Percentiles rank a stretch among this genome's conserved stretches.
Evolutionary conservation across 176 grass and related monocot species (phyloP).

Genomic region (Oryza rufipogon): DNA sequence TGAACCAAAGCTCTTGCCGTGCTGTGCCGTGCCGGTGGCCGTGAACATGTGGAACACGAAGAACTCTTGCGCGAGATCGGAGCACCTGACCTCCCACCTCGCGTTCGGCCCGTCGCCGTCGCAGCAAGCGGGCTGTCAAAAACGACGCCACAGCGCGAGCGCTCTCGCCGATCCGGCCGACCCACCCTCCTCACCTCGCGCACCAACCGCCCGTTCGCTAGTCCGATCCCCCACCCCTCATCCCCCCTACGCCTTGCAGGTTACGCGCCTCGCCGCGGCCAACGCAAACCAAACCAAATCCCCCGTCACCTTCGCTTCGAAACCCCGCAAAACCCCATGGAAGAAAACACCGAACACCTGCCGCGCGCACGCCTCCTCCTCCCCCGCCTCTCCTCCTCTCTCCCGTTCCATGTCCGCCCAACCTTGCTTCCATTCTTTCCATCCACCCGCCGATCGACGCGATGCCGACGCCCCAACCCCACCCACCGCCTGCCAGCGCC

Average conservation of each 20-base stretch:
- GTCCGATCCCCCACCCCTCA: slow-evolving; percentile 18
- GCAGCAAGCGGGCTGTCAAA: slow-evolving; percentile 20
- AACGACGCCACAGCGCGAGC: slow-evolving; percentile 44
- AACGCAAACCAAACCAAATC: background rate
- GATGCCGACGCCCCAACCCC: slow-evolving; percentile 78
- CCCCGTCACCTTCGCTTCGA: slow-evolving; percentile 65
- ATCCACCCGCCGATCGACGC: slow-evolving; percentile 82
- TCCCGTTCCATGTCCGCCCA: slow-evolving; percentile 24
- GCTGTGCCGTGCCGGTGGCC: no score
- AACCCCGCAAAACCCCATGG: slow-evolving; percentile 66
- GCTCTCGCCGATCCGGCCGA: background rate
- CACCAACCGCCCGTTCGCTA: slow-evolving; percentile 31
- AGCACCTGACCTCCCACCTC: background rate
- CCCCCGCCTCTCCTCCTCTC: background rate
- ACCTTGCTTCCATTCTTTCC: slow-evolving; percentile 96
- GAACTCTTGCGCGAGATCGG: background rate
- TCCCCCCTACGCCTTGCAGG: slow-evolving; percentile 39
- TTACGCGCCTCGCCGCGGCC: slow-evolving; percentile 33
- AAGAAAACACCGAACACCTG: slow-evolving; percentile 36
- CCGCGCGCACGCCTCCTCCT: slow-evolving; percentile 40
- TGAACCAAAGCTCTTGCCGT: background rate
- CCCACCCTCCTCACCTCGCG: slow-evolving; percentile 19
- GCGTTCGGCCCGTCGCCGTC: background rate
- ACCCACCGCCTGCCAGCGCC: slow-evolving; percentile 52
- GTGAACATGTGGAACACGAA: background rate